Conservation (phyloP, 2,329 filamentous ascomycete genomes). For the Phaeoacremonium minimum region DNA sequence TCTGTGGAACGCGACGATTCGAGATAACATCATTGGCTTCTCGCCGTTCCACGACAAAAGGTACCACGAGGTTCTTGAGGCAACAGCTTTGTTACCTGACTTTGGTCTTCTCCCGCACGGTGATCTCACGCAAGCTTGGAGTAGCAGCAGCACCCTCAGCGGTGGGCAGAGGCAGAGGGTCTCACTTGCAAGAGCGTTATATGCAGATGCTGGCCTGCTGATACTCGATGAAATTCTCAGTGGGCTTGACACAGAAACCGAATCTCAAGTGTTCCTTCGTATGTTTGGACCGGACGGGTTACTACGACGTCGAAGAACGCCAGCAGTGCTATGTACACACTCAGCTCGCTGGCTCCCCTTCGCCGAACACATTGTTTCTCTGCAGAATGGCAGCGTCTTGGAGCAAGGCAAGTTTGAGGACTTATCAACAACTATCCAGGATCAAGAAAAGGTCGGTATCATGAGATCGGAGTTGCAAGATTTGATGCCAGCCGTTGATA, state of each 20-base stretch:
- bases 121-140: slow-evolving; percentile 26
- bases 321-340: slow-evolving; percentile 31
- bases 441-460: too few relatives aligned
- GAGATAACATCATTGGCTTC: slow-evolving; percentile 6
- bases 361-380: slow-evolving; percentile 41
- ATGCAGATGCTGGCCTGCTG: slow-evolving; percentile 17
- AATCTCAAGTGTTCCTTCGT: slow-evolving; percentile 30
- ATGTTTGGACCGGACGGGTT: slow-evolving; percentile 31
- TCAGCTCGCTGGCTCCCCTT: slow-evolving; percentile 30
- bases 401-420: slow-evolving; percentile 37
- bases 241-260: slow-evolving; percentile 34
- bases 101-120: slow-evolving; percentile 23
- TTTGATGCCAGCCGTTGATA: too few relatives aligned
- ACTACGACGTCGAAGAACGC: slow-evolving; percentile 14
- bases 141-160: slow-evolving; percentile 27
- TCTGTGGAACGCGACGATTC: slow-evolving; percentile 5
- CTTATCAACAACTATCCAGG: too few relatives aligned
- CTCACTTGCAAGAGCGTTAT: slow-evolving; percentile 17
- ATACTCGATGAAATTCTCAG: slow-evolving; percentile 35
- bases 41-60: slow-evolving; percentile 11
- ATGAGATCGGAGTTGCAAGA: too few relatives aligned
- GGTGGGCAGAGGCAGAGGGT: slow-evolving; percentile 27
- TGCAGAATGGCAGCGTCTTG: slow-evolving; percentile 31
- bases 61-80: slow-evolving; percentile 24
- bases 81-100: slow-evolving; percentile 21